phyloP scores from a whole-genome alignment of 345 rosid genomes.

The Lumnitzera littorea region DNA sequence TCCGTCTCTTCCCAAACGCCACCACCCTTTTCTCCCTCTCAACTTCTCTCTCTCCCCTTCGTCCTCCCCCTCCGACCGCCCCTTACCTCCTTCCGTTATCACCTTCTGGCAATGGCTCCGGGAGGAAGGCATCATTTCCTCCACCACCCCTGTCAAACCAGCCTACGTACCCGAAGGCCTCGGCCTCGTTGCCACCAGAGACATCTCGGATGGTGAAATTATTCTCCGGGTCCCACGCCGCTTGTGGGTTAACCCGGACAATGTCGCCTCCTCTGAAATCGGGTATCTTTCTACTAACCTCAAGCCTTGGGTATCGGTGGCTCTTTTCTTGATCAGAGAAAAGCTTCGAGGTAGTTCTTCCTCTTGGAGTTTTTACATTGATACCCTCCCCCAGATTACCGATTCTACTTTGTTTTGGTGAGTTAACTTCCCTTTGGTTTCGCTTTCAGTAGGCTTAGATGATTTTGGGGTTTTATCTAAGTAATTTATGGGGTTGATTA shows the following conservation, averaged over 20 bases:
- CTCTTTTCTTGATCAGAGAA: constrained; percentile 18
- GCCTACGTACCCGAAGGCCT: constrained; percentile 17
- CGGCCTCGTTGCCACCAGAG: constrained; percentile 18
- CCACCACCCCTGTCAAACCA: constrained; percentile 12
- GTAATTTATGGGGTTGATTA: constrained; percentile 6
- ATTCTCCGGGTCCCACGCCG: constrained; percentile 13
- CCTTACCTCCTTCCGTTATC: constrained; percentile 8
- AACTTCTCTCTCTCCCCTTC: constrained; percentile 5
- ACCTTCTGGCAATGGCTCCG: constrained; percentile 21
- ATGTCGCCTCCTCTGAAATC: constrained; percentile 16
- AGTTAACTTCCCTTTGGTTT: constrained; percentile 1
- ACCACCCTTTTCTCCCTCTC: neutral
- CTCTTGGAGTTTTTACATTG: constrained; percentile 14
- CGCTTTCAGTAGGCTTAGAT: neutral
- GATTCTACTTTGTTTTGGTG: constrained; percentile 20
- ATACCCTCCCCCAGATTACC: constrained; percentile 12
- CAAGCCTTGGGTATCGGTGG: constrained; percentile 19
- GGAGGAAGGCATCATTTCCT: constrained; percentile 15
- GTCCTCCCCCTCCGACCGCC: constrained; percentile 10
- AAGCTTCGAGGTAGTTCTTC: constrained; percentile 7
- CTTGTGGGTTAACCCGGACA: constrained; percentile 19
- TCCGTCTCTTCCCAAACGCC: neutral
- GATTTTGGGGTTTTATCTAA: neutral
- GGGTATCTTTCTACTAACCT: constrained; percentile 10
- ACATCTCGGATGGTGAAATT: constrained; percentile 15